Evolutionary conservation across 169 alveolate genomes (phyloP), one percentile per base, ranked within the genome.

Genomic region (Eimeria sp.): DNA sequence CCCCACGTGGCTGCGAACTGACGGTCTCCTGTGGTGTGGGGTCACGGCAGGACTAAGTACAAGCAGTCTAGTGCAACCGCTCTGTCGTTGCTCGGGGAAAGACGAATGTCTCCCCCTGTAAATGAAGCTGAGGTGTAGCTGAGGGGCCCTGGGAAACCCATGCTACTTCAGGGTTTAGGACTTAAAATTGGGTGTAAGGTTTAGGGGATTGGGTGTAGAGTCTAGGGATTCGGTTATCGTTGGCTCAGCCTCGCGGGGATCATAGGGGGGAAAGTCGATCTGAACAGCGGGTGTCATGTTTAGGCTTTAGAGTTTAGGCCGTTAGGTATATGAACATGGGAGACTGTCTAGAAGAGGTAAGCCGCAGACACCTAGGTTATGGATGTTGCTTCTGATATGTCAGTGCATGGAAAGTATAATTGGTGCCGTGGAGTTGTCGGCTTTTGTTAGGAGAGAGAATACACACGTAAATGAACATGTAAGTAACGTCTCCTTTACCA

Each of bases 1-100:
- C 80, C 51, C 83, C 83, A 14, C 83, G 54, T 30, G 5, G 83
- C 83, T 73, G 83, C 83, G 83, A 73, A 16, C 57, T 73, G 30
- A 73, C 4, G 57, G 54, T 73, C 20, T 34, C 57, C 57, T 73
- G 83, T 20, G 83, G 83, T 73, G 54, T 20, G 30, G 83, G 83
- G 51, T 1, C 27, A 34, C 54, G 4, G 57, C 14, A 40, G 34
- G 54, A 5, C 13, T 73, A 73, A 54, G 14, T 6, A 34, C 5
- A 43, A 54, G 83, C 30, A 4, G 4, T 40, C 34, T 43, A 6
- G 4, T 40, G 4, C 20, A 73, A 16, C 4, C 13, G 7, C 78
- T 27, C 10, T 3, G 10, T n/a, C 78, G 11, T 11, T 67, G 47
- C 78, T 67, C 27, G 4, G 16, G 80, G 51, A 61, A 3, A 73